Evolutionary conservation across 768 basidiomycete genomes (phyloP).

Genomic region (Suillus clintonianus): DNA sequence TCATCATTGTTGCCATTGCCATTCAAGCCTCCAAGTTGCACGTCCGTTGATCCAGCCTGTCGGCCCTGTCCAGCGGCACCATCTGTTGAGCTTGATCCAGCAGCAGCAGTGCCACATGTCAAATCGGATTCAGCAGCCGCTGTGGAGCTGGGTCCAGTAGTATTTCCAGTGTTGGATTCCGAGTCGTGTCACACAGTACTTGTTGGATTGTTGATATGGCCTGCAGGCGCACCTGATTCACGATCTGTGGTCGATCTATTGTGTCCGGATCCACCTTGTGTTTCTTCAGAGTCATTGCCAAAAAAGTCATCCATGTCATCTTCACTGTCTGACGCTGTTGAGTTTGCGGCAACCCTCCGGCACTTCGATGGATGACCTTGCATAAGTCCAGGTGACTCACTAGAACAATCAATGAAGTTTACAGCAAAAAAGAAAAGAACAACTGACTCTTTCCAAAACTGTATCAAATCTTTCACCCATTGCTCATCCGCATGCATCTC

Average conservation of each 20-base stretch:
- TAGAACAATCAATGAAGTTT: not conserved
- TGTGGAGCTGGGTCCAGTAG: too few species aligned
- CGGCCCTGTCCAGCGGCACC: too few species aligned
- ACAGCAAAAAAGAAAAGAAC: not conserved
- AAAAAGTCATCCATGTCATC: conserved; percentile 3
- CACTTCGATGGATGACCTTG: not conserved
- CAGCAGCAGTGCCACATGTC: not conserved
- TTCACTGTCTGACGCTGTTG: not conserved
- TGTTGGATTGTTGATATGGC: too few species aligned
- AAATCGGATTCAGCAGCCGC: too few species aligned
- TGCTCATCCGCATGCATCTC: not conserved
- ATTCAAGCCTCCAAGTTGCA: too few species aligned
- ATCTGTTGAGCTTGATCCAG: too few species aligned
- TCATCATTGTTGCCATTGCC: not conserved
- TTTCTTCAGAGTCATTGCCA: not conserved
- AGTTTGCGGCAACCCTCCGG: not conserved
- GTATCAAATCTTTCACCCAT: conserved; percentile 1
- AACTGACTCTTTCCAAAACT: conserved; percentile 3
- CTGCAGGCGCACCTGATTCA: too few species aligned
- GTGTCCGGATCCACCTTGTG: not conserved
- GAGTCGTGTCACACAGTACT: too few species aligned
- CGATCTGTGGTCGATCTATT: too few species aligned
- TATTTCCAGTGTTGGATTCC: too few species aligned
- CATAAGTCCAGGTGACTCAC: not conserved
- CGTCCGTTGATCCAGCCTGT: not conserved